Base-by-base conservation (phyloP, 2,329 filamentous ascomycete genomes). In the Beauveria scarabaeidicola region DNA sequence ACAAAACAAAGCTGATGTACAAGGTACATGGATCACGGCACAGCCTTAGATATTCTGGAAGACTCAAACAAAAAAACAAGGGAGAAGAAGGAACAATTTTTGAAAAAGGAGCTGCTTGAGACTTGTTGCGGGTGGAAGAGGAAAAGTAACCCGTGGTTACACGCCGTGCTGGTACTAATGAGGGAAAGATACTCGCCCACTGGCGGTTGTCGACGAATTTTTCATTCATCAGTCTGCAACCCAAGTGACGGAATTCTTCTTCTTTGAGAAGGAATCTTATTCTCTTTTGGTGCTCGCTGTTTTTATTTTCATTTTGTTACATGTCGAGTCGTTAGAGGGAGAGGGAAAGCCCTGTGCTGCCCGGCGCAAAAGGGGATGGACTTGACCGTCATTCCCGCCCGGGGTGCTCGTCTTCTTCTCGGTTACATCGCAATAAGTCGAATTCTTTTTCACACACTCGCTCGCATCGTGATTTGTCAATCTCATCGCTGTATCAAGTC, bases 301-400 rank as follows among this genome's bases (percentile, higher is more conserved):
- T 51, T 59, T 55, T 48, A 48, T 48, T 48, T 29, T 36, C 32
- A 38, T 15, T 52, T 17, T n/a, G 58, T 53, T 52, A 48, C 40
- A 59, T 53, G 63, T 59, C 46, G 47, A 61, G 40, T 41, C 38
- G 52, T 48, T 52, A 61, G 62, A 77, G 87, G 63, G 63, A 77
- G 87, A 91, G 92, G 91, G 93, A 97, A 97, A 91, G 93, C 93
- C 93, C 91, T 97, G 92, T 94, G 85, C 81, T 85, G 80, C 81
- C 84, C 84, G 41, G 44, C 46, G 83, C n/a, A 23, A 82, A 36
- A 36, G 11, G 83, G 87, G 89, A 86, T 79, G 84, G 84, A 90
- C 90, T 93, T 95, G 74, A 93, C 80, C 87, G 90, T 91, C 87
- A 83, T 87, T 6, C 86, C 88, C 83, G 78, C 81, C 75, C 15